Evolutionary conservation across 2,329 filamentous ascomycete species (phyloP).

Genomic region (Calonectria fujianensis): DNA sequence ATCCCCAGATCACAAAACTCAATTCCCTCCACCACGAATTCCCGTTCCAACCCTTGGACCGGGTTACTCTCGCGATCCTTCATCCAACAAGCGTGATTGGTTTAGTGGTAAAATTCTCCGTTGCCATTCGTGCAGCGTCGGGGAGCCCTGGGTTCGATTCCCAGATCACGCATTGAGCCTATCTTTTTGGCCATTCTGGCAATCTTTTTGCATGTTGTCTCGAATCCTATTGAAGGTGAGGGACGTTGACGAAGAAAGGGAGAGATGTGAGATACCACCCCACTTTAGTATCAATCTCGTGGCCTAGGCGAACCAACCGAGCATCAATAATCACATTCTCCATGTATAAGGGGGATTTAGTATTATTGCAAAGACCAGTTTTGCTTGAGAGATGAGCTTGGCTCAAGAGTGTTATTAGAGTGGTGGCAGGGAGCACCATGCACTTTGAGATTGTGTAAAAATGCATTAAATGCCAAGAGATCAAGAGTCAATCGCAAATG

Average conservation of each 20-base stretch:
- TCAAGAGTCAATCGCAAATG: background rate
- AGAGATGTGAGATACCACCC: background rate
- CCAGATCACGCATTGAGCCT: background rate
- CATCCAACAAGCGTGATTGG: conserved; percentile 1
- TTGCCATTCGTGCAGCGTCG: conserved; percentile 1
- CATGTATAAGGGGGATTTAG: background rate
- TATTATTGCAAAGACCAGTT: too few relatives aligned
- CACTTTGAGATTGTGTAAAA: background rate
- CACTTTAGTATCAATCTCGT: background rate
- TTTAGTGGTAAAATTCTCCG: conserved; percentile 6
- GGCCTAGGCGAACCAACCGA: background rate
- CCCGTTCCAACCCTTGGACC: background rate
- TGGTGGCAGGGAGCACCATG: background rate
- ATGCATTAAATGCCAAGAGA: background rate
- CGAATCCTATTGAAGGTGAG: background rate
- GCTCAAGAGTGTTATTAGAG: background rate
- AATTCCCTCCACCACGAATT: background rate
- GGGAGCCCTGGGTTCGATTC: conserved; percentile 15
- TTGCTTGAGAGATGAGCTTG: background rate
- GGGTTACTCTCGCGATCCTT: background rate
- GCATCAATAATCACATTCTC: background rate
- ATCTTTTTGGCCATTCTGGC: background rate
- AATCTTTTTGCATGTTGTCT: background rate
- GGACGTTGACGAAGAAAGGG: background rate
- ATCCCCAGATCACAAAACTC: background rate